Evolutionary conservation across 225 moss, liverwort and hornwort species (phyloP).

Genomic region (Polytrichum commune): DNA sequence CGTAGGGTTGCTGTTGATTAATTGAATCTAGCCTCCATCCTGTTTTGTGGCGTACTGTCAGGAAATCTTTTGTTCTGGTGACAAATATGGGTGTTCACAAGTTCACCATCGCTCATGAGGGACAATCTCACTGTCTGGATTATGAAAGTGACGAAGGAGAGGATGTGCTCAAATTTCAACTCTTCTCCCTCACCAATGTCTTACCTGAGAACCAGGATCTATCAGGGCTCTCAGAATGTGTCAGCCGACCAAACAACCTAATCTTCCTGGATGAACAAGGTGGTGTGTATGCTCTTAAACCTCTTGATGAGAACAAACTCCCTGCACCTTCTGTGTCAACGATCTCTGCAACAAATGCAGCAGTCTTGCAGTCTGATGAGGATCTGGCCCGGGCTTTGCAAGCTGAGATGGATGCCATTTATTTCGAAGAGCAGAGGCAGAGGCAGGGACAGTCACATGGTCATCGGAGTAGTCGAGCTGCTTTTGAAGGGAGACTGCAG

Average conservation of each 20-base stretch:
- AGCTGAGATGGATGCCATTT: conserved; percentile 28
- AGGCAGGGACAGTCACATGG: neutral
- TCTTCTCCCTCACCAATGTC: conserved; percentile 34
- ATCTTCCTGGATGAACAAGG: conserved; percentile 22
- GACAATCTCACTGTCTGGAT: conserved; percentile 27
- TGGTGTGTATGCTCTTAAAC: conserved; percentile 16
- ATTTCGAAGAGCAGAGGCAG: conserved; percentile 15
- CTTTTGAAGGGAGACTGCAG: conserved; percentile 24
- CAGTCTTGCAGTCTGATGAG: conserved; percentile 28
- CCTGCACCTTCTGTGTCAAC: conserved; percentile 12
- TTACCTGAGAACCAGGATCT: conserved; percentile 29
- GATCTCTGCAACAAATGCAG: neutral
- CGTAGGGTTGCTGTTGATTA: too few species aligned
- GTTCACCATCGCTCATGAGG: conserved; percentile 28
- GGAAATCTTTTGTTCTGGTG: too few species aligned
- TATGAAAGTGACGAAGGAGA: conserved; percentile 41
- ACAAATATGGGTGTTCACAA: conserved; percentile 28
- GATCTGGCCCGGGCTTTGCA: conserved; percentile 42
- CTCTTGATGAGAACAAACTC: conserved; percentile 11
- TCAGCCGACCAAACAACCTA: conserved; percentile 16
- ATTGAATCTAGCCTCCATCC: too few species aligned
- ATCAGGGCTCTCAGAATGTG: conserved; percentile 18
- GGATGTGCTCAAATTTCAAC: conserved; percentile 32
- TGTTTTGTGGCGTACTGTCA: too few species aligned
- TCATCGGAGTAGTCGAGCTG: conserved; percentile 9